Evolutionary conservation across 768 basidiomycete genomes (phyloP).

Genomic region (Clathrus columnatus): DNA sequence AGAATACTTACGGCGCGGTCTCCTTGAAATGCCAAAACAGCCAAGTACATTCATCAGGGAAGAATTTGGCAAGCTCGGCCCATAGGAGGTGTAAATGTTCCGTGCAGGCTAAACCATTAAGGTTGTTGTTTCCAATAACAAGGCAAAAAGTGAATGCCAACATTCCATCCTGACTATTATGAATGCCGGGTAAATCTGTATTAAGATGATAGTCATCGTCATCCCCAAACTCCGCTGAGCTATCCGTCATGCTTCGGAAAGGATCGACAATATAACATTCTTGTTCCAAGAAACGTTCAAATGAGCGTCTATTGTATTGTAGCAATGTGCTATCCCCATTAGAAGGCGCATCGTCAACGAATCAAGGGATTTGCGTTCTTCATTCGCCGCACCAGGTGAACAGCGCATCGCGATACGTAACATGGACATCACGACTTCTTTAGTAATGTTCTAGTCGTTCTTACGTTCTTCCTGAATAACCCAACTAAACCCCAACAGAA

Average conservation of each 20-base stretch:
- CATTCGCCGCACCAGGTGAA: background rate
- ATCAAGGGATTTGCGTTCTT: conserved; percentile 1
- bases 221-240: background rate
- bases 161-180: background rate
- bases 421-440: background rate
- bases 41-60: background rate
- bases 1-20: background rate
- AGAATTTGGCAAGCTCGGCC: background rate
- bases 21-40: background rate
- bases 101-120: background rate
- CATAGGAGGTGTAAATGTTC: conserved; percentile 1
- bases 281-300: conserved; percentile 2
- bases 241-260: background rate
- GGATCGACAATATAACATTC: background rate
- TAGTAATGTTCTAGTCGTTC: background rate
- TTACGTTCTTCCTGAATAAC: background rate
- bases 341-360: background rate
- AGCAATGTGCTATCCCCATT: background rate
- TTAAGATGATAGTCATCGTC: background rate
- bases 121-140: background rate
- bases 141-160: background rate
- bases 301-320: background rate
- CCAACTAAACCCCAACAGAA: conserved; percentile 4
- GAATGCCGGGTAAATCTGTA: background rate
- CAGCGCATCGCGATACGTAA: background rate